Evolutionary conservation across 108 stramenopile genomes (phyloP).

Genomic region (Bacterosira constricta): DNA sequence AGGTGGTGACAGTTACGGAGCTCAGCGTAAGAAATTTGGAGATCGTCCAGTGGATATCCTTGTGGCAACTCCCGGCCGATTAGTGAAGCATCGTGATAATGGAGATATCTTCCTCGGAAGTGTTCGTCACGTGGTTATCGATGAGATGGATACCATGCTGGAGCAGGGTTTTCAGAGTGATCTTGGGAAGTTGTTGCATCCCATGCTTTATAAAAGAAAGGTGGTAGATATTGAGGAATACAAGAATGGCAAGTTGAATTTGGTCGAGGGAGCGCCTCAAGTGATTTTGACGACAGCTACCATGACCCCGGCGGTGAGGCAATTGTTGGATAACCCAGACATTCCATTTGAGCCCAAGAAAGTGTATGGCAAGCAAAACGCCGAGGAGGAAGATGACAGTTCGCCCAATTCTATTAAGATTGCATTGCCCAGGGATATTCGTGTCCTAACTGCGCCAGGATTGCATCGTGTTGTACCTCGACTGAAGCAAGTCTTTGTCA

Average conservation of each 20-base stretch:
- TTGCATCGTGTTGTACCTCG: conserved; percentile 91
- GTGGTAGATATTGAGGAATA: conserved; percentile 36
- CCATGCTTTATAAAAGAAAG: conserved; percentile 74
- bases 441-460: conserved; percentile 83
- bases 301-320: conserved; percentile 87
- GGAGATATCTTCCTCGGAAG: conserved; percentile 79
- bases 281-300: conserved; percentile 96
- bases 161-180: conserved; percentile 96
- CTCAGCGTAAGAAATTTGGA: conserved; percentile 71
- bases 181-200: conserved; percentile 80
- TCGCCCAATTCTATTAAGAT: conserved; percentile 44
- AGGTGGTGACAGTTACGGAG: conserved; percentile 91
- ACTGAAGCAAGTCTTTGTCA: conserved; percentile 88
- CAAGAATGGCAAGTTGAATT: conserved; percentile 28
- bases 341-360: conserved; percentile 54
- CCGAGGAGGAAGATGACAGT: conserved; percentile 1
- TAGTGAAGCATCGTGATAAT: conserved; percentile 92
- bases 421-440: conserved; percentile 65
- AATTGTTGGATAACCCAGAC: conserved; percentile 62
- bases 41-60: conserved; percentile 85
- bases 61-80: conserved; percentile 92
- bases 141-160: conserved; percentile 99
- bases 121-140: conserved; percentile 79
- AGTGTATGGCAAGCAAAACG: conserved; percentile 43
- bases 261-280: conserved; percentile 74